Percentiles rank a stretch among this genome's conserved stretches.
These are phyloP conservation scores for Ganoderma sp. DNA, from an alignment of 1,284 basidiomycete genomes.

Conservation along the genomic window DNA sequence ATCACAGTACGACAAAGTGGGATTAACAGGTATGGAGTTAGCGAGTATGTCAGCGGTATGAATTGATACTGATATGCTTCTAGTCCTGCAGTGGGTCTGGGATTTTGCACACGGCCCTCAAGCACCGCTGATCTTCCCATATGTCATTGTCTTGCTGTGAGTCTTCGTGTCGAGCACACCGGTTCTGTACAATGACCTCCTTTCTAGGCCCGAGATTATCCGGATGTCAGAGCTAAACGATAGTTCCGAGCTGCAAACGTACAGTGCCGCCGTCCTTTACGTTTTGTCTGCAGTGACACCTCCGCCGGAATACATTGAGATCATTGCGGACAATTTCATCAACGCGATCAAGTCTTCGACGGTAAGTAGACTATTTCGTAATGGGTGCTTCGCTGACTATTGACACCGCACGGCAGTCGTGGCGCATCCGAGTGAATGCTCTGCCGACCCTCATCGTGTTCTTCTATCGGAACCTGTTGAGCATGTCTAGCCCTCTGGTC, in stretches of 20 bases:
- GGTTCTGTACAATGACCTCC: constrained; percentile 6
- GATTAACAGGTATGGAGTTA: constrained; percentile 66
- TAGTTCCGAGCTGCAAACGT: constrained; percentile 72
- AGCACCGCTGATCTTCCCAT: constrained; percentile 74
- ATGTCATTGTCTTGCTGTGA: constrained; percentile 77
- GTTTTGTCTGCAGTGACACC: constrained; percentile 73
- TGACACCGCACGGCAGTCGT: constrained; percentile 55
- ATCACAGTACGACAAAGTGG: constrained; percentile 89
- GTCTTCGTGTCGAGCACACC: constrained; percentile 37
- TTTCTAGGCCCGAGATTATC: constrained; percentile 71
- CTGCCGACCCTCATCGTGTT: constrained; percentile 80
- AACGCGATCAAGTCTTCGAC: constrained; percentile 71
- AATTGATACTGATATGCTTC: constrained; percentile 26
- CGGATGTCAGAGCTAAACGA: constrained; percentile 85
- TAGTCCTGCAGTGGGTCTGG: constrained; percentile 85
- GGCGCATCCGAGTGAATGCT: constrained; percentile 79
- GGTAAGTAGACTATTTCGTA: constrained; percentile 46
- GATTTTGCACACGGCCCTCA: constrained; percentile 70
- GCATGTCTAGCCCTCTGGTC: constrained; percentile 71
- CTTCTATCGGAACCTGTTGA: constrained; percentile 85
- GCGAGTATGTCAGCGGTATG: not conserved
- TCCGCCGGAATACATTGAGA: constrained; percentile 65
- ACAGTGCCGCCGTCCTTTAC: constrained; percentile 77
- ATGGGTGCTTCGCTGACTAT: constrained; percentile 9
- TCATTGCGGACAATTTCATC: constrained; percentile 65